A percentile compares a stretch with the other conserved stretches of the same genome.
Conservation (phyloP, 2,329 filamentous ascomycete genomes). For the Penicillium sp. region DNA sequence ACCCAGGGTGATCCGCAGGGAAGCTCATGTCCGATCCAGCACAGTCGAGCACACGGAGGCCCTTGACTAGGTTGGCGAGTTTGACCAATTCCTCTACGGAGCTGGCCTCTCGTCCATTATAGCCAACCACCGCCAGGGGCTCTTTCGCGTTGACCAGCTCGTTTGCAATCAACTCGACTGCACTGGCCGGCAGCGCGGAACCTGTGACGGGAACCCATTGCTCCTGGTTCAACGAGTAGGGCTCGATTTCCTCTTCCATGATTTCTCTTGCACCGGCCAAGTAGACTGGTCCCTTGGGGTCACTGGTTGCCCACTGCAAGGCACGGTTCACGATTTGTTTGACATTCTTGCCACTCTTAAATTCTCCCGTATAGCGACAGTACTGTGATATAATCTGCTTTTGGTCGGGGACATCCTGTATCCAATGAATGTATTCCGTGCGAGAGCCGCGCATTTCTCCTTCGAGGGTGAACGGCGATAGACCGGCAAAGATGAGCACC, state of each 20-base stretch:
- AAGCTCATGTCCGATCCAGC: slow-evolving; percentile 53
- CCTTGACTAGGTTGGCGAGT: slow-evolving; percentile 46
- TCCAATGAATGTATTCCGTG: slow-evolving; percentile 83
- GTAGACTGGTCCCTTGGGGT: slow-evolving; percentile 76
- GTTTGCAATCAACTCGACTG: slow-evolving; percentile 40
- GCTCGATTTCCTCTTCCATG: slow-evolving; percentile 78
- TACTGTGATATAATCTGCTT: slow-evolving; percentile 79
- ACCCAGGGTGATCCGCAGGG: slow-evolving; percentile 49
- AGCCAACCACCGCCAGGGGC: slow-evolving; percentile 50
- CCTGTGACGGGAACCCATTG: slow-evolving; percentile 70
- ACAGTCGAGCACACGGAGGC: slow-evolving; percentile 50
- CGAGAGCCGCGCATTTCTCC: slow-evolving; percentile 73
- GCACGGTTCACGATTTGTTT: slow-evolving; percentile 88
- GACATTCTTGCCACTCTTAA: slow-evolving; percentile 78
- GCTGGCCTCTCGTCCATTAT: slow-evolving; percentile 44
- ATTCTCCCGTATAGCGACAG: slow-evolving; percentile 76
- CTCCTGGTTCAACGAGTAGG: slow-evolving; percentile 64
- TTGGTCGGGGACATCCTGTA: slow-evolving; percentile 79
- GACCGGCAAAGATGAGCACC: slow-evolving; percentile 71
- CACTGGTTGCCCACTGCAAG: slow-evolving; percentile 72
- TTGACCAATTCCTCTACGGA: slow-evolving; percentile 44
- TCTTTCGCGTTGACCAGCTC: slow-evolving; percentile 45
- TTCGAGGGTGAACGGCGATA: slow-evolving; percentile 72
- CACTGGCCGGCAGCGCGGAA: slow-evolving; percentile 54
- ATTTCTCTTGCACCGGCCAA: slow-evolving; percentile 73